Conservation (phyloP, 495 filamentous ascomycete genomes). For the Glutinoglossum americanum region DNA sequence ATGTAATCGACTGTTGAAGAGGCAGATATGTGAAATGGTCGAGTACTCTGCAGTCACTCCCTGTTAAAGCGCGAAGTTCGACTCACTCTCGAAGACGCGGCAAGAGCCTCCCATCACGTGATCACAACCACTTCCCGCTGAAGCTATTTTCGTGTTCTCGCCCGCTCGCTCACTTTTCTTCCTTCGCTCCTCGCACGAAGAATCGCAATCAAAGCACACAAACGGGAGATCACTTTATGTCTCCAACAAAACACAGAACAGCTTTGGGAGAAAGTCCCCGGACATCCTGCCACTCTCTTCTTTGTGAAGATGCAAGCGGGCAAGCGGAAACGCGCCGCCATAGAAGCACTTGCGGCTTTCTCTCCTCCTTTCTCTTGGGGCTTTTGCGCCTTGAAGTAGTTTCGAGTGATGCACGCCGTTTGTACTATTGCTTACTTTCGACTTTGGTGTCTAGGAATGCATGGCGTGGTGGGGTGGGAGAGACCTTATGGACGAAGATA, state of each 20-base stretch:
- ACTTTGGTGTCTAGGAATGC: constrained; percentile 2
- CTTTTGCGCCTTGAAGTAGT: constrained; percentile 16
- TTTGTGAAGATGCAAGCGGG: constrained; percentile 18
- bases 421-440: constrained; percentile 21
- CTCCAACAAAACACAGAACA: constrained; percentile 20
- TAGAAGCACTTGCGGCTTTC: constrained; percentile 79
- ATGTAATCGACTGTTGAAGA: too few species aligned
- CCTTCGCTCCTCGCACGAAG: constrained; percentile 79
- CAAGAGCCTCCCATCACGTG: constrained; percentile 2
- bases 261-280: constrained; percentile 99
- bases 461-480: constrained; percentile 11
- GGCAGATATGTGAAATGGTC: too few species aligned
- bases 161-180: constrained; percentile 9
- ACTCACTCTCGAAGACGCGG: too few species aligned
- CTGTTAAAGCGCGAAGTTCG: too few species aligned
- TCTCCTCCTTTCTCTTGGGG: constrained; percentile 24
- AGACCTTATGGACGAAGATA: constrained; percentile 62
- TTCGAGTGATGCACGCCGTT: background rate
- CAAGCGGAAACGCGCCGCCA: constrained; percentile 96
- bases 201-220: constrained; percentile 99
- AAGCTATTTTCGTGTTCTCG: too few species aligned
- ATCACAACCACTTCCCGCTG: too few species aligned
- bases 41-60: too few species aligned
- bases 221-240: constrained; percentile 41
- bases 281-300: constrained; percentile 42